Base-by-base conservation (phyloP, 73 alveolate genomes). In the Effrenium voratum region DNA sequence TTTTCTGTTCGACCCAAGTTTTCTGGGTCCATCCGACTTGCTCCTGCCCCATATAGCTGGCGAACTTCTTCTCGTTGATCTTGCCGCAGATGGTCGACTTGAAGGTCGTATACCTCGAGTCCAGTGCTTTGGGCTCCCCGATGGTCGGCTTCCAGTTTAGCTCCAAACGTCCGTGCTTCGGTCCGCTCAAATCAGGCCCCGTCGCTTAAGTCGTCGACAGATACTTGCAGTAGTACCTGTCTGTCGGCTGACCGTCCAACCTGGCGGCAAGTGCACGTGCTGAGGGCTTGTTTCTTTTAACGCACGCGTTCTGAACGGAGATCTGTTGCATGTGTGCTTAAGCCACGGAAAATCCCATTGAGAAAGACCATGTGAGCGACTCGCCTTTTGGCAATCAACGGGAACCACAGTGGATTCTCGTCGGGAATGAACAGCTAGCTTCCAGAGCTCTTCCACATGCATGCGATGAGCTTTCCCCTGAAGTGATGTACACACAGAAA, bases 141-240 rank as follows among this genome's bases (percentile, higher is more conserved):
- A 70, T 12, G n/a, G 38, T 70, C 30, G 10, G 13, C 13, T 47
- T 36, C 19, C 49, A 22, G 32, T 24, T 12, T 5, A 44, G 38
- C 5, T 5, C 5, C 1, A 30, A 66, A 66, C 79, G 49, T 16
- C 38, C 46, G 49, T 34, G 24, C 49, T 12, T 72, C 49, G 10
- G 38, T 70, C 36, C 8, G 76, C 36, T 1, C 36, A 19, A 30
- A 19, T 26, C 79, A 66, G 36, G 40, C 26, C 45, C 2, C 32
- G 30, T 30, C 15, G 36, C 47, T 46, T 28, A 3, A 45, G 75
- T 16, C 34, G 38, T 50, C 34, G 50, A 34, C 92, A 59, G 57
- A 40, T 87, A 87, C 85, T 87, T 84, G 38, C 95, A 87, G 72
- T 87, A 87, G 95, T 87, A 87, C 72, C 95, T 76, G 43, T 87